Conservation (phyloP, 169 alveolate species). For the Plasmodium fragile region DNA sequence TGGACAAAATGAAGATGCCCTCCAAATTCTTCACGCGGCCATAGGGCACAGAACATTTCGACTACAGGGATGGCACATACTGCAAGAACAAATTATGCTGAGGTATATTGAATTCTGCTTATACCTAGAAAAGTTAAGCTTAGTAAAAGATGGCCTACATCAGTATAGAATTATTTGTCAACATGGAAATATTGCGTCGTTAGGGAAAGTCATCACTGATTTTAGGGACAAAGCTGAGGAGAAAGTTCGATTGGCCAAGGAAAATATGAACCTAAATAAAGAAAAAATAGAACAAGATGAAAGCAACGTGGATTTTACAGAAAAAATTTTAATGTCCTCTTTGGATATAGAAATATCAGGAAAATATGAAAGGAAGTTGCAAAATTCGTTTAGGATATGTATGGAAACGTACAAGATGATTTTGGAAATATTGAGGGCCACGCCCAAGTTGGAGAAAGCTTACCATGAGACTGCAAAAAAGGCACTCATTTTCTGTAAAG, state of each 20-base stretch:
- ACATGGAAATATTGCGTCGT: slow-evolving; percentile 92
- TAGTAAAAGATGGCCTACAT: slow-evolving; percentile 93
- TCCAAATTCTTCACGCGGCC: slow-evolving; percentile 90
- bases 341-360: slow-evolving; percentile 89
- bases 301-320: slow-evolving; percentile 88
- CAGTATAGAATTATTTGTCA: slow-evolving; percentile 92
- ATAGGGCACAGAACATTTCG: slow-evolving; percentile 90
- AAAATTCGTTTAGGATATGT: slow-evolving; percentile 90
- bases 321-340: slow-evolving; percentile 87
- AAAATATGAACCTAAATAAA: slow-evolving; percentile 75
- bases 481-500: slow-evolving; percentile 94
- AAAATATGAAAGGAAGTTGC: slow-evolving; percentile 84
- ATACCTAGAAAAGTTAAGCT: slow-evolving; percentile 89
- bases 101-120: slow-evolving; percentile 91
- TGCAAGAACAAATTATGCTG: slow-evolving; percentile 92
- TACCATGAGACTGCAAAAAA: slow-evolving; percentile 96
- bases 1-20: slow-evolving; percentile 93
- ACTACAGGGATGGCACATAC: slow-evolving; percentile 93
- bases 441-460: slow-evolving; percentile 94
- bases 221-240: slow-evolving; percentile 92
- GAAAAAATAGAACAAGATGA: slow-evolving; percentile 77
- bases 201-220: slow-evolving; percentile 92
- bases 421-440: slow-evolving; percentile 94
- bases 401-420: slow-evolving; percentile 97
- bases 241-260: slow-evolving; percentile 86